Conservation (phyloP, 331 rosid species). For the Pyrus hybrid region DNA sequence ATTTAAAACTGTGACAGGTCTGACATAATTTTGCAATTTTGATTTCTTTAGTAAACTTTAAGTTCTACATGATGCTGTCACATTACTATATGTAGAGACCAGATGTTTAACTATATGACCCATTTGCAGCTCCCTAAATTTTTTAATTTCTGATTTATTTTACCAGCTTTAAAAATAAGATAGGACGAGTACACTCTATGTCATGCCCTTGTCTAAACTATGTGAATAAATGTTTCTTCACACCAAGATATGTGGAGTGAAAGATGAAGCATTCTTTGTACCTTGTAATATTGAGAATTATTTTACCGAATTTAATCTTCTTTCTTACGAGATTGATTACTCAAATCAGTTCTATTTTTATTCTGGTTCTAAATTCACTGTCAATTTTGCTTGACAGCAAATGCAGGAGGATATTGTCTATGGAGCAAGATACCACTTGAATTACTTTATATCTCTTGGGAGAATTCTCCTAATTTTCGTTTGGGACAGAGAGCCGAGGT, state of each 20-base stretch:
- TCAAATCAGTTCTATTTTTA: neutral
- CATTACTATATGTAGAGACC: neutral
- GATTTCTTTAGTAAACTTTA: neutral
- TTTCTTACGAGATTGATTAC: neutral
- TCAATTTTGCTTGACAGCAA: constrained; percentile 34
- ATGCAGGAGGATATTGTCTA: constrained; percentile 44
- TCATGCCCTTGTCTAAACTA: neutral
- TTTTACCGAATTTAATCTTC: neutral
- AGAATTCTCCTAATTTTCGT: constrained; percentile 61
- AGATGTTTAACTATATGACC: neutral
- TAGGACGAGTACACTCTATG: neutral
- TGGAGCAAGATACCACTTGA: constrained; percentile 75
- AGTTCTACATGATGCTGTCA: neutral
- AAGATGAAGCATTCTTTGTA: neutral
- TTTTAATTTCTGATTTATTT: neutral
- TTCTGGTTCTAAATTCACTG: neutral
- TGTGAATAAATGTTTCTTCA: neutral
- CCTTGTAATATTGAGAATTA: neutral
- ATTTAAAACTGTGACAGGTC: neutral
- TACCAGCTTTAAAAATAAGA: neutral
- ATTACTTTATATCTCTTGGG: constrained; percentile 76
- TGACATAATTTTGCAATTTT: neutral
- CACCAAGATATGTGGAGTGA: neutral
- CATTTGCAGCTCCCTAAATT: neutral
- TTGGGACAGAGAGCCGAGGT: constrained; percentile 91